Conservation (phyloP, 306 rosid species). For the Hylodesmum podocarpum region DNA sequence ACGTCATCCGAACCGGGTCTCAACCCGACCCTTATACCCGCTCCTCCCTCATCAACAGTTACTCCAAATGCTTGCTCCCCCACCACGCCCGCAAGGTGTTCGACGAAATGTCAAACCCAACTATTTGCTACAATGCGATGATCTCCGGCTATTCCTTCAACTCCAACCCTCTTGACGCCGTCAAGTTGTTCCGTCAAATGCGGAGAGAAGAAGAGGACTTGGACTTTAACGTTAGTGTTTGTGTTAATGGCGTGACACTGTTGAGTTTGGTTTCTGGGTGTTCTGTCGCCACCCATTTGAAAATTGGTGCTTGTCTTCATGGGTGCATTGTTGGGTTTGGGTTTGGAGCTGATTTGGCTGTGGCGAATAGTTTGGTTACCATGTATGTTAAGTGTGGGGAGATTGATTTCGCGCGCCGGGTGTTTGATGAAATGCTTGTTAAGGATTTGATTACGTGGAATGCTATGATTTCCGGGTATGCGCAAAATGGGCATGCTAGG, state of each 20-base stretch:
- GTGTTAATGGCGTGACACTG: constrained; percentile 68
- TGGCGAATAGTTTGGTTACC: constrained; percentile 68
- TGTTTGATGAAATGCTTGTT: constrained; percentile 62
- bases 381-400: constrained; percentile 81
- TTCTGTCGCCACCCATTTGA: constrained; percentile 37
- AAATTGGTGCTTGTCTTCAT: constrained; percentile 59
- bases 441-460: constrained; percentile 88
- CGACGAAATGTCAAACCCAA: constrained; percentile 49
- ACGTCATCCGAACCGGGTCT: constrained; percentile 70
- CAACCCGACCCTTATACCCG: constrained; percentile 72
- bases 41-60: constrained; percentile 69
- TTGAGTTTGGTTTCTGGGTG: constrained; percentile 69
- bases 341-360: constrained; percentile 48
- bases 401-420: constrained; percentile 43
- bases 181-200: constrained; percentile 55
- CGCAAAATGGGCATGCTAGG: constrained; percentile 71
- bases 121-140: constrained; percentile 76
- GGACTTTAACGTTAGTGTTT: background rate
- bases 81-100: constrained; percentile 68
- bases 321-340: constrained; percentile 50
- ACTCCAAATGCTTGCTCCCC: constrained; percentile 39
- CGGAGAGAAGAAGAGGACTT: constrained; percentile 41
- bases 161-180: constrained; percentile 41
- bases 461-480: constrained; percentile 85
- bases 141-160: constrained; percentile 66